Conservation (phyloP, 2,329 filamentous ascomycete genomes). For the Pseudopyricularia javanii region DNA sequence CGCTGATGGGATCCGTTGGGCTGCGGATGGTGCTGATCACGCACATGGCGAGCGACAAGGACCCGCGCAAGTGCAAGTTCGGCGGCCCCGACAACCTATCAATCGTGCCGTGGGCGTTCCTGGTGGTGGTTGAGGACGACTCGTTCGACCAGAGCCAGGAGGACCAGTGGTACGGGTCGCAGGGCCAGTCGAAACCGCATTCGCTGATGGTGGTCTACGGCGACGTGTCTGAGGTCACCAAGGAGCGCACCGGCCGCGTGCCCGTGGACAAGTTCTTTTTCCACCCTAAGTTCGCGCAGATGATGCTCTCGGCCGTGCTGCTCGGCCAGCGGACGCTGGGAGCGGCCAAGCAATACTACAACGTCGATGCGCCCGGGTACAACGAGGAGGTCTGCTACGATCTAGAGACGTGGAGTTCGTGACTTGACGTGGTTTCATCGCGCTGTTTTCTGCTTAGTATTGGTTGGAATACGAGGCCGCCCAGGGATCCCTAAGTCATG, state of each 20-base stretch:
- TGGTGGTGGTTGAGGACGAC: not conserved
- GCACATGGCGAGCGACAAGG: slow-evolving; percentile 3
- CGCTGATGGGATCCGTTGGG: not conserved
- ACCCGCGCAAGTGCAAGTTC: not conserved
- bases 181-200: not conserved
- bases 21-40: slow-evolving; percentile 1
- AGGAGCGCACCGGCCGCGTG: not conserved
- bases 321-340: not conserved
- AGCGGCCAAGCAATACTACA: not conserved
- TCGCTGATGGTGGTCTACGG: slow-evolving; percentile 1
- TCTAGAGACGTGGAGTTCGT: slow-evolving; percentile 1
- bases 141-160: not conserved
- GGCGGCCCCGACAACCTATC: slow-evolving; percentile 1
- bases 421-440: not conserved
- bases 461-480: not conserved
- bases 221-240: not conserved
- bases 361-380: not conserved
- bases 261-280: slow-evolving; percentile 3
- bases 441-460: not conserved
- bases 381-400: not conserved
- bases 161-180: not conserved
- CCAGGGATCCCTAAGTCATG: too few species aligned
- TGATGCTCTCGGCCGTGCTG: slow-evolving; percentile 1
- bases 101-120: slow-evolving; percentile 2
- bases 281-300: not conserved